Percentiles rank a stretch among this genome's conserved stretches.
phyloP scores from a whole-genome alignment of 192 early-diverging fungal genomes.

The Oehlia diaphana region DNA sequence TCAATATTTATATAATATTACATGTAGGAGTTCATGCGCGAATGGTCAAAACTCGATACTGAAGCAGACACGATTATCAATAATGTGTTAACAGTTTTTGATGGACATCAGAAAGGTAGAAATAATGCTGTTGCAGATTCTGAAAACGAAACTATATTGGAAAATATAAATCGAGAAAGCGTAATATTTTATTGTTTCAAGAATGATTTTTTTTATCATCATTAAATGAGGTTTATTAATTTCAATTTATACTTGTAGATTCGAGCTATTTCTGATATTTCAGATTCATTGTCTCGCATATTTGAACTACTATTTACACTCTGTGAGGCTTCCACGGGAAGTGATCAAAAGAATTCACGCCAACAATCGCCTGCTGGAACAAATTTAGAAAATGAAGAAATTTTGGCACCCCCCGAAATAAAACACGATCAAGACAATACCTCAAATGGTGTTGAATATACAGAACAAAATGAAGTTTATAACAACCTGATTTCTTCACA shows the following conservation, averaged over 20 bases:
- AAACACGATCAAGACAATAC: neutral
- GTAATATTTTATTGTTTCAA: neutral
- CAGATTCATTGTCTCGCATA: neutral
- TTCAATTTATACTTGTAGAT: neutral
- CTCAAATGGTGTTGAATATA: neutral
- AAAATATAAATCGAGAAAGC: neutral
- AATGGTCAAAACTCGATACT: slow-evolving; percentile 16
- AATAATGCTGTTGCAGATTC: neutral
- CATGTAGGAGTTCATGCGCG: slow-evolving; percentile 1
- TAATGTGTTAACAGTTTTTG: neutral
- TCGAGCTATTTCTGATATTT: neutral
- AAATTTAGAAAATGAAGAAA: neutral
- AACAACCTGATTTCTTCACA: neutral
- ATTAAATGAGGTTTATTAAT: neutral
- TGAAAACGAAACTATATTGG: neutral
- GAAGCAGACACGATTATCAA: neutral
- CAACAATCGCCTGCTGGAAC: neutral
- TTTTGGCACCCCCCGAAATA: neutral
- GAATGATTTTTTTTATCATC: neutral
- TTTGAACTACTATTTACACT: slow-evolving; percentile 11
- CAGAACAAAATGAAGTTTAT: neutral
- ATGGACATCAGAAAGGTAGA: neutral
- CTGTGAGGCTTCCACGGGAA: neutral
- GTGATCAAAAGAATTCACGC: neutral
- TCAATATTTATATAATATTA: neutral